These are phyloP conservation scores for Cladosporium sp. DNA, from an alignment of 2,329 filamentous ascomycete genomes.

Conservation along the genomic window DNA sequence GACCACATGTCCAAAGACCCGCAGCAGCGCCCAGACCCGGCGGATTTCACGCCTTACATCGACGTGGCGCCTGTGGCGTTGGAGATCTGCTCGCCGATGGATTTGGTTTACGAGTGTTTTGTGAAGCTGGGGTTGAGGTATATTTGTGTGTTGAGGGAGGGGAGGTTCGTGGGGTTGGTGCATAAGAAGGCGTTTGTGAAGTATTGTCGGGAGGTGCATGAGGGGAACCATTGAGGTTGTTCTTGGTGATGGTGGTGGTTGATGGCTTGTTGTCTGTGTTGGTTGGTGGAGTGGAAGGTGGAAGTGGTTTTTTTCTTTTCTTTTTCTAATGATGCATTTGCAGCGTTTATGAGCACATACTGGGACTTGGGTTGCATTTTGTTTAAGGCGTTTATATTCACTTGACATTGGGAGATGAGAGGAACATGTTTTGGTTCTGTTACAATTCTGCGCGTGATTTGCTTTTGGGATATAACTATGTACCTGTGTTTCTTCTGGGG, in stretches of 20 bases:
- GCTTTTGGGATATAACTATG: background rate
- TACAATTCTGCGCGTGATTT: background rate
- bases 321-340: background rate
- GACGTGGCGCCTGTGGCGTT: conserved; percentile 86
- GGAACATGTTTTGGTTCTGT: background rate
- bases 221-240: conserved; percentile 36
- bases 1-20: background rate
- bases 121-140: conserved; percentile 90
- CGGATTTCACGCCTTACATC: conserved; percentile 87
- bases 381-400: background rate
- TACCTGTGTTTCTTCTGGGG: background rate
- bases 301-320: background rate
- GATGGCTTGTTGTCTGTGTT: too few relatives aligned
- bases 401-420: background rate
- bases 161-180: conserved; percentile 83
- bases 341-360: background rate
- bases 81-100: conserved; percentile 87
- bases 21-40: conserved; percentile 55
- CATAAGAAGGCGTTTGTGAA: conserved; percentile 98
- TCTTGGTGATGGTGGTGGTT: background rate
- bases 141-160: conserved; percentile 83
- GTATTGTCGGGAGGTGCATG: conserved; percentile 82
- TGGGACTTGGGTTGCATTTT: background rate
- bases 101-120: conserved; percentile 95
- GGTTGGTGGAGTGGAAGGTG: background rate